A percentile compares a stretch with the other conserved stretches of the same genome.
Evolutionary conservation across 345 rosid genomes (phyloP).

Genomic region (Salix brachista): DNA sequence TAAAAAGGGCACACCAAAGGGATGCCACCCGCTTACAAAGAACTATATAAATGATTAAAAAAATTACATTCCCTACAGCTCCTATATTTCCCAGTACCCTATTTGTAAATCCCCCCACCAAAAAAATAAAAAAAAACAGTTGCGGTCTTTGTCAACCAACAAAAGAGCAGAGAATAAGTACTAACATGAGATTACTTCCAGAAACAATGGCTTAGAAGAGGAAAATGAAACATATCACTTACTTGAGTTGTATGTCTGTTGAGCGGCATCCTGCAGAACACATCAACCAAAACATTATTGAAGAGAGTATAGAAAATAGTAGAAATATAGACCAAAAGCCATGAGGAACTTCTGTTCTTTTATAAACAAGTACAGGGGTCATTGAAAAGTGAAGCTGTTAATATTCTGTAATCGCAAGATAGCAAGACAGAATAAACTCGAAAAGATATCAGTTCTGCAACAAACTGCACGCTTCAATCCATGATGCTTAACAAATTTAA

Average conservation of each 20-base stretch:
- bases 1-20: too few relatives aligned
- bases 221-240: constrained; percentile 17
- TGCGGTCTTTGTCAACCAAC: too few relatives aligned
- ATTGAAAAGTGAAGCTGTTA: too few relatives aligned
- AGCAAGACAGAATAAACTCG: not conserved
- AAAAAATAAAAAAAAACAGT: too few relatives aligned
- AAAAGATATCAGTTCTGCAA: not conserved
- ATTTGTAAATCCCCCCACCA: too few relatives aligned
- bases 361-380: too few relatives aligned
- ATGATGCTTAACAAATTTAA: not conserved
- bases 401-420: not conserved
- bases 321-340: not conserved
- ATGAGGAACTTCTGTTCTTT: not conserved
- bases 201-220: not conserved
- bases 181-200: not conserved
- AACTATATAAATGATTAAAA: too few relatives aligned
- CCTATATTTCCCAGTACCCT: too few relatives aligned
- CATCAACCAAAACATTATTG: not conserved
- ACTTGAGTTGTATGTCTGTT: constrained; percentile 69
- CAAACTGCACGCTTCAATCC: not conserved
- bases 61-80: too few relatives aligned
- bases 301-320: not conserved
- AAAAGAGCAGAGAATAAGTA: not conserved
- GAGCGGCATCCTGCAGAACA: constrained; percentile 53
- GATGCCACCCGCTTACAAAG: too few relatives aligned